Evolutionary conservation across 345 rosid species (phyloP).

Genomic region (Heritiera fomes): DNA sequence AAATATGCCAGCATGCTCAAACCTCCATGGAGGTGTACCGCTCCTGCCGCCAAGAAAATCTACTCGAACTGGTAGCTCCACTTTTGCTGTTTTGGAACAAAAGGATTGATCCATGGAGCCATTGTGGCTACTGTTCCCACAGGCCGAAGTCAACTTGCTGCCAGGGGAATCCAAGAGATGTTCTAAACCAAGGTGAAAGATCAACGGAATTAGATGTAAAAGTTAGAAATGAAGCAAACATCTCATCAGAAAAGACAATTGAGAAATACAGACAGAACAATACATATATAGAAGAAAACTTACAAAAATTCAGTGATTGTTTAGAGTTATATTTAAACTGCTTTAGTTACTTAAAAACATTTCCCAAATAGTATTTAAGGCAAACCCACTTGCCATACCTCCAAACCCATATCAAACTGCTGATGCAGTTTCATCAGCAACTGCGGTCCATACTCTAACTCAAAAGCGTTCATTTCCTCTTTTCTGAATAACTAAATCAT

Average conservation of each 20-base stretch:
- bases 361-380: background rate
- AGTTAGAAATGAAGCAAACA: background rate
- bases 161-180: constrained; percentile 52
- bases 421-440: constrained; percentile 94
- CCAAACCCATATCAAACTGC: constrained; percentile 88
- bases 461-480: constrained; percentile 57
- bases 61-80: constrained; percentile 88
- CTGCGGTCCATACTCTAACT: constrained; percentile 87
- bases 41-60: constrained; percentile 99
- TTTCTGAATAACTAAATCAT: constrained; percentile 70
- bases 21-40: constrained; percentile 98
- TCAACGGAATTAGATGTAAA: constrained; percentile 16
- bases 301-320: background rate
- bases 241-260: background rate
- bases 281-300: background rate
- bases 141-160: constrained; percentile 29
- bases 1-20: constrained; percentile 93
- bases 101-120: constrained; percentile 34
- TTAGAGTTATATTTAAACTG: background rate
- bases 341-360: background rate
- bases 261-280: background rate
- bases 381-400: constrained; percentile 47
- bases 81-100: constrained; percentile 51
- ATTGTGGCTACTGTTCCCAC: constrained; percentile 32
- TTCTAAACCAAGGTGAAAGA: constrained; percentile 35